Evolutionary conservation across 345 rosid species (phyloP).

Genomic region (Microcos paniculata): DNA sequence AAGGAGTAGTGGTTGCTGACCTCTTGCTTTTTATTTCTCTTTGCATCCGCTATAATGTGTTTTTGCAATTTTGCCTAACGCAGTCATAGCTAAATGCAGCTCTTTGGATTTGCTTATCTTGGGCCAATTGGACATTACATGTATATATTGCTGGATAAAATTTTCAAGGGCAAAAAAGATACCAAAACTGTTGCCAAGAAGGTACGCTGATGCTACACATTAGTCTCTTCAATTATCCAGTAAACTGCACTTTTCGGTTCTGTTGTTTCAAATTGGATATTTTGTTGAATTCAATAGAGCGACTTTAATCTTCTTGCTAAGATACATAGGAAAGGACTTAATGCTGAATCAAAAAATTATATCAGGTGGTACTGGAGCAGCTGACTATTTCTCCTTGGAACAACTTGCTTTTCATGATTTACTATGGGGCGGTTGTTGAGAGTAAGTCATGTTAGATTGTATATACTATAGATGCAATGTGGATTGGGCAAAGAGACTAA

Average conservation of each 20-base stretch:
- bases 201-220: constrained; percentile 35
- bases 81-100: constrained; percentile 39
- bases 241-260: neutral
- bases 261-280: neutral
- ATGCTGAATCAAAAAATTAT: neutral
- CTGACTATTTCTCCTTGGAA: constrained; percentile 87
- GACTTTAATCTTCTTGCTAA: neutral
- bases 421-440: constrained; percentile 69
- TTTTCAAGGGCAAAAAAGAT: constrained; percentile 90
- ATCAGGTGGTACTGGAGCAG: constrained; percentile 76
- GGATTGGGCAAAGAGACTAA: neutral
- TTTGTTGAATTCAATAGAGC: neutral
- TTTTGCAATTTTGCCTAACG: neutral
- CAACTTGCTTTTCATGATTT: constrained; percentile 82
- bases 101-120: constrained; percentile 75
- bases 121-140: constrained; percentile 89
- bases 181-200: constrained; percentile 87
- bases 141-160: constrained; percentile 64
- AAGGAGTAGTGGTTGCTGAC: too few species aligned
- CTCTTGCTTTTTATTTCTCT: neutral
- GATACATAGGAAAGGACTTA: neutral
- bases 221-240: neutral
- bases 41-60: neutral
- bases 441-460: constrained; percentile 36
- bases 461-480: neutral